These are phyloP conservation scores for Ceratorhiza oryzae-sativae DNA, from an alignment of 1,284 basidiomycete genomes.

Conservation along the genomic window DNA sequence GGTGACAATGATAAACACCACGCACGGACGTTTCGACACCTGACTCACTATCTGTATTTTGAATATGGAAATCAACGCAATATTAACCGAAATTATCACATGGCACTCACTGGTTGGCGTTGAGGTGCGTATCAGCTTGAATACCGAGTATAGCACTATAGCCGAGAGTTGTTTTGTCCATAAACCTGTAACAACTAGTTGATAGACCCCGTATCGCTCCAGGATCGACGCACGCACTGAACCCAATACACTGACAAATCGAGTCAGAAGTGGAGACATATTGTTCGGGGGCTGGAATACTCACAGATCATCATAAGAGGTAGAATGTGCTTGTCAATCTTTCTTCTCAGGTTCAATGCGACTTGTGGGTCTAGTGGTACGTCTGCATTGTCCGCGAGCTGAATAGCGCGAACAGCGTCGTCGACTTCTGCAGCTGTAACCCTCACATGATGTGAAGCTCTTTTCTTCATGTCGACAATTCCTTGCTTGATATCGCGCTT, in stretches of 20 bases:
- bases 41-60: constrained; percentile 23
- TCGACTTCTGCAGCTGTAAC: constrained; percentile 30
- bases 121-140: constrained; percentile 46
- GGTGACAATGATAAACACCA: neutral
- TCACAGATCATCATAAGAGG: constrained; percentile 47
- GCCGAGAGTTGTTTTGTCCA: constrained; percentile 45
- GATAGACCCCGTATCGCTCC: too few relatives aligned
- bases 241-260: constrained; percentile 41
- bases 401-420: constrained; percentile 14
- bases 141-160: constrained; percentile 47
- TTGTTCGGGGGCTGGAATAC: constrained; percentile 31
- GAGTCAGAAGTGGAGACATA: neutral
- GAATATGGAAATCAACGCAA: neutral
- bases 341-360: constrained; percentile 43
- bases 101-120: constrained; percentile 44
- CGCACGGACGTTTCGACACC: neutral
- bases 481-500: constrained; percentile 32
- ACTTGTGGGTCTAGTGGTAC: constrained; percentile 43
- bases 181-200: constrained; percentile 32
- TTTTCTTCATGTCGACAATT: constrained; percentile 34
- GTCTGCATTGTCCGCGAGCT: neutral
- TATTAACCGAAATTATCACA: neutral
- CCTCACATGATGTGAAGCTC: constrained; percentile 23
- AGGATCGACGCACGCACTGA: constrained; percentile 30
- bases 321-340: constrained; percentile 47